phyloP scores from a whole-genome alignment of 176 grass and related monocot genomes.

The Phyllostachys edulis region DNA sequence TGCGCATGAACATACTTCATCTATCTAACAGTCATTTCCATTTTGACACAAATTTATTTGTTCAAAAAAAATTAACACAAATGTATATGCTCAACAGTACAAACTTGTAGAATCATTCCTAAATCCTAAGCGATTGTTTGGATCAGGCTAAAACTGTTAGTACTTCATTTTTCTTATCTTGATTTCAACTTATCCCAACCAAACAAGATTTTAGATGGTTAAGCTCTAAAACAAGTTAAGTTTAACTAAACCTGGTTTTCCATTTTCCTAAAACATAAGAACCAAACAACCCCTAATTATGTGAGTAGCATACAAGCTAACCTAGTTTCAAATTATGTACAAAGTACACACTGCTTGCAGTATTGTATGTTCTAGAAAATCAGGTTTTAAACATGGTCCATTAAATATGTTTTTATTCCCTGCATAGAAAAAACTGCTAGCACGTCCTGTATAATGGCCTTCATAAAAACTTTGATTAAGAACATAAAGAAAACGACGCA shows the following conservation, averaged over 20 bases:
- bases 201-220: not conserved
- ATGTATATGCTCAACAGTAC: not conserved
- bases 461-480: not conserved
- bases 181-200: not conserved
- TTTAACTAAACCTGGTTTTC: not conserved
- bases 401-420: not conserved
- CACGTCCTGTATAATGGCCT: not conserved
- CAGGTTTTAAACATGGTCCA: not conserved
- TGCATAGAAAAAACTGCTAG: not conserved
- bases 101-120: not conserved
- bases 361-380: not conserved
- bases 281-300: not conserved
- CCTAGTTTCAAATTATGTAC: not conserved
- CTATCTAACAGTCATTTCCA: not conserved
- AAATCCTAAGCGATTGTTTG: not conserved
- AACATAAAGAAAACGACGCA: slow-evolving; percentile 1
- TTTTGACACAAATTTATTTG: not conserved
- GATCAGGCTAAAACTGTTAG: not conserved
- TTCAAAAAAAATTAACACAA: not conserved
- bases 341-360: not conserved
- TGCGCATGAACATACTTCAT: not conserved
- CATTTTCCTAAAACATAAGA: not conserved
- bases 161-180: too few relatives aligned
- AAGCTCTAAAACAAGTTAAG: not conserved
- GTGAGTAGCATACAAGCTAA: not conserved